Evolutionary conservation across 2,329 filamentous ascomycete genomes (phyloP), one percentile per base, ranked within the genome.

Genomic region (Ramichloridium luteum): DNA sequence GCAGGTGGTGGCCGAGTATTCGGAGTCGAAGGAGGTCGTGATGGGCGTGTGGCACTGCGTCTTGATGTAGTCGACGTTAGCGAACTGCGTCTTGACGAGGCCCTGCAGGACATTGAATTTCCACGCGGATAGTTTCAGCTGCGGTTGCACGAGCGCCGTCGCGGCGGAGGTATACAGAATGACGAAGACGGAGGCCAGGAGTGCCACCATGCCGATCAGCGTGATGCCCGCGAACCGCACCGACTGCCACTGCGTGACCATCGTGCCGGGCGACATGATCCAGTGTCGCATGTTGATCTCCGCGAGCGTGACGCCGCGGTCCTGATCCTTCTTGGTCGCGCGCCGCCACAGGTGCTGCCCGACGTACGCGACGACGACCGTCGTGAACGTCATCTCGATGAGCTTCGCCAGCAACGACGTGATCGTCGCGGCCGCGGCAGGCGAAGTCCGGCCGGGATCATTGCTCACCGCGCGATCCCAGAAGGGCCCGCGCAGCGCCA

Each of bases 201-300:
- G 53, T 0, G 77, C 72, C 2, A 84, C 47, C 1, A 66, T 49
- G 0, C 81, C 82, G 1, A 86, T 57, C 0, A 80, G 43, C 0
- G 76, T 78, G 1, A 70, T 41, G 0, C 65, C 75, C 0, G 77
- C 76, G 37, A 78, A 76, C 4, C 68, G 66, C 1, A 85, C 58
- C 3, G 69, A 70, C 39, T 77, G 66, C 54, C 66, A 78, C 43
- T 82, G 74, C 0, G 77, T 80, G 13, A 88, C 61, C 40, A 88
- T 62, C 0, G 73, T 77, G 0, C 81, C 81, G 0, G 54, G 54
- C 30, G 8, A 23, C 20, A 23, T 23, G 20, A 23, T 39, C 81
- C 80, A 88, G 26, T 69, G 69, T 28, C 80, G 68, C 78, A 88
- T 84, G 11, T 70, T 77, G 61, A 86, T 72, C 48, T 88, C 80